Evolutionary conservation across 768 basidiomycete species (phyloP), one percentile per base, ranked within the genome.

Genomic region (Calocera viscosa): DNA sequence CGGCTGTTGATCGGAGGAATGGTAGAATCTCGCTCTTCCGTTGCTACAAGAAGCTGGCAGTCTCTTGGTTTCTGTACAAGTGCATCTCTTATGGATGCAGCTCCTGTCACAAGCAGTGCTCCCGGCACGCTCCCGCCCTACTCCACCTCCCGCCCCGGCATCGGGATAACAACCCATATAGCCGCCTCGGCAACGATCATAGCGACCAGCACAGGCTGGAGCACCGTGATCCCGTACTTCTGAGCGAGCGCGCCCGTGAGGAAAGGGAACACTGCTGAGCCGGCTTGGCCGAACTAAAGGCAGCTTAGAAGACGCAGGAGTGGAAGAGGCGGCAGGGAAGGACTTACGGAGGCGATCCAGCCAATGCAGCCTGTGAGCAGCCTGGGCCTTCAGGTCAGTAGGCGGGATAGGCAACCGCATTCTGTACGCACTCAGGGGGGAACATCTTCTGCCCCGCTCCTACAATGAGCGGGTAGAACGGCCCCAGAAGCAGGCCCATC

Each of bases 221-320:
- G 72, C 68, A 80, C 82, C 67, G 78, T 76, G 39, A 88, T 87
- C 0, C 82, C 88, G 41, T 84, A 82, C 68, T 79, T 83, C 30
- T 80, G 79, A 7, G 89, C 82, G 26, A 91, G 80, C 1, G 84
- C 81, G 26, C 89, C 88, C 1, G 71, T 69, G 17, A 89, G 80
- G 70, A 91, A 89, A 0, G 90, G 89, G 3, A 90, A 72, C 5
- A 87, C 69, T 0, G 89, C 89, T 47, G 84, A 84, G n/a, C 89
- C 89, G 1, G 87, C 84, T 72, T 87, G 85, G 0, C 89, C 88
- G 34, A 84, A 76, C 53, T 60, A 19, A 7, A 16, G n/a, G n/a
- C n/a, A n/a, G n/a, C n/a, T n/a, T n/a, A n/a, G n/a, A n/a, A n/a
- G n/a, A n/a, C n/a, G n/a, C n/a, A n/a, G n/a, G n/a, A n/a, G n/a